Conservation (phyloP, 768 basidiomycete species). For the Lentinula sp. region DNA sequence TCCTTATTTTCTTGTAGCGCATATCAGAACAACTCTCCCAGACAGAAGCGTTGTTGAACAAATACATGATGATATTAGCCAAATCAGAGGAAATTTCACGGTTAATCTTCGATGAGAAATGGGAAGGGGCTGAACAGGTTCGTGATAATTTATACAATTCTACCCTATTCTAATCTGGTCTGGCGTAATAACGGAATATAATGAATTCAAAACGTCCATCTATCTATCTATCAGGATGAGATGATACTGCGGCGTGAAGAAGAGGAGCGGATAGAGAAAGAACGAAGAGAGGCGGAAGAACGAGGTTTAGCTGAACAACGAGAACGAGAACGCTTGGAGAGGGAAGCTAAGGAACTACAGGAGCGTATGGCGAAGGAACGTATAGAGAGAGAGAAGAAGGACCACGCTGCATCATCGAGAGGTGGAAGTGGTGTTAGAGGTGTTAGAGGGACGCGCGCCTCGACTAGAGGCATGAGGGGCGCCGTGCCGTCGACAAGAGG, state of each 20-base stretch:
- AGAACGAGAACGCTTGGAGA: conserved; percentile 44
- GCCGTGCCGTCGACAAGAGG: conserved; percentile 1
- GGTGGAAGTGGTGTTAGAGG: conserved; percentile 54
- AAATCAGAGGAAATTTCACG: conserved; percentile 65
- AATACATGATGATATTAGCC: conserved; percentile 64
- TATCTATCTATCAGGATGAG: conserved; percentile 47
- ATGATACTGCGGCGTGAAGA: conserved; percentile 42
- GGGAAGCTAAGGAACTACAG: conserved; percentile 40
- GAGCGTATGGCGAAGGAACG: conserved; percentile 36
- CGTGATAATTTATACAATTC: conserved; percentile 17
- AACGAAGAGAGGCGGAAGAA: conserved; percentile 41
- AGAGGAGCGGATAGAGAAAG: conserved; percentile 34
- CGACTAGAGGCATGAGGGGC: conserved; percentile 46
- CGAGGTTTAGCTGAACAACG: conserved; percentile 28
- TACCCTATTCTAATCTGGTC: no score
- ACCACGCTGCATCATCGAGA: conserved; percentile 26
- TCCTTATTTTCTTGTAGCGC: conserved; percentile 31
- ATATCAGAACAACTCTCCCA: conserved; percentile 62
- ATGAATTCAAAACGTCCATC: background rate
- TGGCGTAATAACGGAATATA: no score
- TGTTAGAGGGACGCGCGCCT: conserved; percentile 67
- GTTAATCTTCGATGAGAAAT: conserved; percentile 71
- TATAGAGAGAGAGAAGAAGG: conserved; percentile 40
- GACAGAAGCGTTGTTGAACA: conserved; percentile 69
- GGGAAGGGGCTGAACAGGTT: conserved; percentile 71